A percentile compares a stretch with the other conserved stretches of the same genome.
These are phyloP conservation scores for Pichia cephalocereana DNA, from an alignment of 805 yeast species.

Conservation along the genomic window DNA sequence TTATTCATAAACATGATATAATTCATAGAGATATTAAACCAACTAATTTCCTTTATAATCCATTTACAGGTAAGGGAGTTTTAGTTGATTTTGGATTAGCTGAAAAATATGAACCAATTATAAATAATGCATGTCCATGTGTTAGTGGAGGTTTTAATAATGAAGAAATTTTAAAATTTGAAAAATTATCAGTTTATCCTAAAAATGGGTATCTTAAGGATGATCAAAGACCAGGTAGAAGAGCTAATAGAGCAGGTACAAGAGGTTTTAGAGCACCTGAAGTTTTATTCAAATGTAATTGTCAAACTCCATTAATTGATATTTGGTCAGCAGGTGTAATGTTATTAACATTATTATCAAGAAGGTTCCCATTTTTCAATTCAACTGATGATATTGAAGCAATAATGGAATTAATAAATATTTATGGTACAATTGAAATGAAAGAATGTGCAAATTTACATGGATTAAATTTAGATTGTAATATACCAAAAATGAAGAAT, in stretches of 20 bases:
- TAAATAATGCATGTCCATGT: conserved; percentile 47
- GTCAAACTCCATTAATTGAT: conserved; percentile 75
- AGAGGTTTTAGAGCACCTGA: conserved; percentile 95
- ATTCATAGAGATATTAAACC: conserved; percentile 90
- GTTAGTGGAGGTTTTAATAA: conserved; percentile 28
- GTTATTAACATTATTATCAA: conserved; percentile 61
- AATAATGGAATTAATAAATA: conserved; percentile 66
- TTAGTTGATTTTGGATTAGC: conserved; percentile 91
- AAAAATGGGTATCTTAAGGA: conserved; percentile 71
- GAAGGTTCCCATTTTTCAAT: conserved; percentile 89
- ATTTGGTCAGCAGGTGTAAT: conserved; percentile 93
- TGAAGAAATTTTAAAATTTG: neutral
- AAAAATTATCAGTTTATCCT: conserved; percentile 23
- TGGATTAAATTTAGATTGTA: conserved; percentile 78
- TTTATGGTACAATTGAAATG: conserved; percentile 71
- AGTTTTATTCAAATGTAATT: conserved; percentile 76
- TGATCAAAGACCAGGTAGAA: conserved; percentile 77
- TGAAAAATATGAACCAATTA: conserved; percentile 36
- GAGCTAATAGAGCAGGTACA: conserved; percentile 97
- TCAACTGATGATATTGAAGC: conserved; percentile 94
- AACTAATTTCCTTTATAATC: conserved; percentile 63
- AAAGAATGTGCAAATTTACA: conserved; percentile 73
- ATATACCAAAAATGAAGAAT: conserved; percentile 40
- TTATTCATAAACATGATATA: conserved; percentile 69
- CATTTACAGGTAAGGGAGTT: conserved; percentile 61